Evolutionary conservation across 257 asterid species (phyloP), one percentile per base, ranked within the genome.

Genomic region (Penstemon davidsonii): DNA sequence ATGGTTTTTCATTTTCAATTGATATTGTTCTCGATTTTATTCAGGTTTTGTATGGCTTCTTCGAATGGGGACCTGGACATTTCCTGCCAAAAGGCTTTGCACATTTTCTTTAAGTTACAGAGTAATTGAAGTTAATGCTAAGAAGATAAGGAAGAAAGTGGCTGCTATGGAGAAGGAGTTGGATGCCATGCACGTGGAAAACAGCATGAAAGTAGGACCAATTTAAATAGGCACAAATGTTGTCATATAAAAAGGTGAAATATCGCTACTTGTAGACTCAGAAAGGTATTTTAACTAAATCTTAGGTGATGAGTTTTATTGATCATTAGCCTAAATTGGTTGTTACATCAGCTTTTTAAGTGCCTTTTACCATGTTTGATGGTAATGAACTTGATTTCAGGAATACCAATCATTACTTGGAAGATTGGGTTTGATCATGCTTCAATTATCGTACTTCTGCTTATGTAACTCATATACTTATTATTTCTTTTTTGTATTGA

Each of bases 351-450:
- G 19, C 60, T 61, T 33, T 49, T 36, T 55, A 61, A 46, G 38
- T 55, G 13, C 67, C 60, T 51, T 42, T 50, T 47, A 51, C 64
- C 58, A 56, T 43, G 56, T 37, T 64, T 64, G 42, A 4, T 69
- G 51, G 61, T 69, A 40, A 61, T 54, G 25, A 40, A 50, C 37
- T 65, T 53, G 62, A 55, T 5, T 18, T 46, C 39, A 36, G 25
- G 9, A 67, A 44, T 73, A 43, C 33, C 33, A 25, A 25, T 19
- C 25, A 19, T 44, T 42, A 15, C 54, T 43, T 58, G 41, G n/a
- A 58, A 41, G 8, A 49, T 37, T 33, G 58, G 39, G 45, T 38
- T 54, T 19, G 54, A 11, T 70, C 12, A 36, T 55, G 60, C 18
- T 45, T 74, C 64, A 36, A 7, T 7, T n/a, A 12, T 50, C n/a